Evolutionary conservation across 495 filamentous ascomycete species (phyloP).

Genomic region (Neurospora sp.): DNA sequence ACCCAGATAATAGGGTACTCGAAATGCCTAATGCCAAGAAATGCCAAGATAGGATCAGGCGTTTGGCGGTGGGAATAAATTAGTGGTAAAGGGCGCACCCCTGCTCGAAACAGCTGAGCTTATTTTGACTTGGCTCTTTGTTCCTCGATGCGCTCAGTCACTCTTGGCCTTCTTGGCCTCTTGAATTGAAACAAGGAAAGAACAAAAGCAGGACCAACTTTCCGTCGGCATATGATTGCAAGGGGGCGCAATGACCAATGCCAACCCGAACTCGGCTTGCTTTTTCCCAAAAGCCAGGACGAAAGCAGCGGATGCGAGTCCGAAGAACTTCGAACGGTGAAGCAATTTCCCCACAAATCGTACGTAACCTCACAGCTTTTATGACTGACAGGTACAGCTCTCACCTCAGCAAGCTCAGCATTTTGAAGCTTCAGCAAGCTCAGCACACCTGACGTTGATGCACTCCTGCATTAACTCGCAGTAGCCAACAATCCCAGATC

Average conservation of each 20-base stretch:
- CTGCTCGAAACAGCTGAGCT: neutral
- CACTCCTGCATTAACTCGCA: neutral
- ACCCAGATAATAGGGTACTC: no score
- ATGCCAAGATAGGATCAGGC: no score
- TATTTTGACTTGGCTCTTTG: neutral
- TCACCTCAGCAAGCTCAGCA: neutral
- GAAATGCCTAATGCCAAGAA: no score
- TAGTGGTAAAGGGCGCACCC: neutral
- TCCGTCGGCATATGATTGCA: neutral
- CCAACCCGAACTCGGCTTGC: neutral
- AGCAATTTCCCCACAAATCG: neutral
- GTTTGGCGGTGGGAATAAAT: neutral
- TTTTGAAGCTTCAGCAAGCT: neutral
- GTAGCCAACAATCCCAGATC: neutral
- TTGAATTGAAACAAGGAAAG: neutral
- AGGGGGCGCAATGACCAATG: neutral
- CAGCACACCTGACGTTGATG: neutral
- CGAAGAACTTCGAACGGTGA: neutral
- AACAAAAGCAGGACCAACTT: neutral
- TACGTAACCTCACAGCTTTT: neutral
- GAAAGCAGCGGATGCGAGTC: neutral
- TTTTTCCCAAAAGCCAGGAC: neutral
- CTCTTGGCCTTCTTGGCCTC: neutral
- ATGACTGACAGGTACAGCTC: neutral
- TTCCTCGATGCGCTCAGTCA: neutral